A percentile compares a stretch with the other conserved stretches of the same genome.
These are phyloP conservation scores for Neospora caninum DNA, from an alignment of 169 alveolate genomes.

Conservation along the genomic window DNA sequence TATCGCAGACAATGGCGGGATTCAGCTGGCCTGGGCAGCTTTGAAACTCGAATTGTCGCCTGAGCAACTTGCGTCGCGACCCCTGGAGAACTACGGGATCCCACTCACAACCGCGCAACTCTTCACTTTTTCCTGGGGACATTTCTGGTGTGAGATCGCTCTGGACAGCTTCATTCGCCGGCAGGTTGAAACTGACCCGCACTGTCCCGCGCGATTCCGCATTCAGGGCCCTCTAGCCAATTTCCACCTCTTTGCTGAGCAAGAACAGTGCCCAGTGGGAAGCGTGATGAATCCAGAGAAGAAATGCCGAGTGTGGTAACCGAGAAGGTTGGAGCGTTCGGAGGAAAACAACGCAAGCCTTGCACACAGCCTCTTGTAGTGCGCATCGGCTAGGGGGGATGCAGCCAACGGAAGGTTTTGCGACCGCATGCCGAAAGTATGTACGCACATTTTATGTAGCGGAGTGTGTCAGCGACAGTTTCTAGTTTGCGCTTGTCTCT, in stretches of 20 bases:
- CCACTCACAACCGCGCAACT: conserved; percentile 3
- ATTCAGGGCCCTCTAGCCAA: conserved; percentile 32
- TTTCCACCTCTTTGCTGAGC: conserved; percentile 27
- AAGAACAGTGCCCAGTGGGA: not conserved
- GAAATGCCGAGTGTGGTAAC: conserved; percentile 42
- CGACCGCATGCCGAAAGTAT: no score
- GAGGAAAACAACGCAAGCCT: not conserved
- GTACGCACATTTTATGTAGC: no score
- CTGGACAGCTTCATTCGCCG: not conserved
- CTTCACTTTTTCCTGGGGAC: conserved; percentile 45
- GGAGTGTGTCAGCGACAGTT: not conserved
- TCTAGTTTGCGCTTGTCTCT: no score
- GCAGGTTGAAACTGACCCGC: not conserved
- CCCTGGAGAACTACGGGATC: not conserved
- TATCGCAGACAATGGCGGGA: conserved; percentile 60
- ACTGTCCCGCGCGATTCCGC: conserved; percentile 40
- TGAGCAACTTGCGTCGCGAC: not conserved
- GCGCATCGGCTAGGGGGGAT: no score
- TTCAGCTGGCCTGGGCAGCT: conserved; percentile 44
- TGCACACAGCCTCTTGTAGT: no score
- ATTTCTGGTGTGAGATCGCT: conserved; percentile 36
- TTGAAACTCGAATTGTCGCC: conserved; percentile 8
- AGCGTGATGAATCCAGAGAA: not conserved
- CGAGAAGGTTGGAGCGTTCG: not conserved
- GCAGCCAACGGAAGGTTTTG: no score